phyloP scores from a whole-genome alignment of 2,329 filamentous ascomycete genomes.

The Verticillium klebahnii region DNA sequence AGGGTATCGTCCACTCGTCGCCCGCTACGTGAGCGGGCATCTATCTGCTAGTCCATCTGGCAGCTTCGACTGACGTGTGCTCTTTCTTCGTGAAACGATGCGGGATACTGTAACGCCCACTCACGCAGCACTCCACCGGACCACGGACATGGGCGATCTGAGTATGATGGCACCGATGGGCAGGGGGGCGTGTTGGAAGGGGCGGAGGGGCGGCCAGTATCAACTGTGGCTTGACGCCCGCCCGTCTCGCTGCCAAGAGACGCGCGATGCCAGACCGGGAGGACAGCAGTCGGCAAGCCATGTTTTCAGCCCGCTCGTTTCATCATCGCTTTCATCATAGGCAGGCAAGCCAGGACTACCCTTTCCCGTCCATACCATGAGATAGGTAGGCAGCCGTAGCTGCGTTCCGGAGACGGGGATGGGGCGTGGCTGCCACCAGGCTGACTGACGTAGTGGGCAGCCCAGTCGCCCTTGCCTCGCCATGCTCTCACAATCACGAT shows the following conservation, averaged over 20 bases:
- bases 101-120: not conserved
- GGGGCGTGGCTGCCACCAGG: not conserved
- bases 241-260: not conserved
- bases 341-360: not conserved
- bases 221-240: not conserved
- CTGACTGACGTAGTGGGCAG: not conserved
- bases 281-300: not conserved
- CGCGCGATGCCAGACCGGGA: not conserved
- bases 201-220: not conserved
- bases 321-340: slow-evolving; percentile 3
- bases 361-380: not conserved
- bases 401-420: too few relatives aligned
- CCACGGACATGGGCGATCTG: not conserved
- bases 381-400: too few relatives aligned
- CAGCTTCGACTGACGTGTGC: not conserved
- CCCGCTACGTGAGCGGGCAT: not conserved
- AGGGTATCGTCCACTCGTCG: too few relatives aligned
- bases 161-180: not conserved
- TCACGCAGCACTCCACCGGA: not conserved
- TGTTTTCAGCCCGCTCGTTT: slow-evolving; percentile 1
- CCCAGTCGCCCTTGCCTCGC: not conserved
- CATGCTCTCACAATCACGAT: too few relatives aligned
- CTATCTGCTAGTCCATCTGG: not conserved
- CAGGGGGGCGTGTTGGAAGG: not conserved
- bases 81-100: not conserved